Evolutionary conservation across 208 protist species (phyloP), one percentile per base, ranked within the genome.

Genomic region (Tetramitus jugosus): DNA sequence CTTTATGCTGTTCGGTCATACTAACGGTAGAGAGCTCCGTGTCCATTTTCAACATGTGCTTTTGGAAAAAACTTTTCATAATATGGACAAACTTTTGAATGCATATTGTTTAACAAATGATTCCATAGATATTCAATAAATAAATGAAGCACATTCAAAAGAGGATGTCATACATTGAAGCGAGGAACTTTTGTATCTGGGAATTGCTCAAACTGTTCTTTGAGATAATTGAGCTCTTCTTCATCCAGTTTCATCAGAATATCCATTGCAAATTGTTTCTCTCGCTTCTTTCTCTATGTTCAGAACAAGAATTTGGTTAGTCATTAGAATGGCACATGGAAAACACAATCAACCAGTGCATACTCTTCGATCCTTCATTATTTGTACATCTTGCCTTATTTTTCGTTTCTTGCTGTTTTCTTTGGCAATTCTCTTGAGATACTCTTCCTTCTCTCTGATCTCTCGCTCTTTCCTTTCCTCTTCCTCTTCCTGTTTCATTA

Each of bases 231-330:
- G 6, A 29, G 10, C 49, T 40, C 7, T 33, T 71, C 65, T 1
- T 71, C 40, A 33, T 71, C 35, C 39, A 71, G 31, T 13, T 13
- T 20, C 39, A 71, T 20, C n/a, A 71, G 26, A 49, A 71, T 37
- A 49, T 71, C 49, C 65, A 71, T 71, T 17, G 65, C 65, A n/a
- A 71, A 26, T 49, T 37, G 26, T 31, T 49, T 71, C 33, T 71
- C 65, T 49, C 14, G 20, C 49, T 26, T 26, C 49, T 26, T 56
- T 56, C 10, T 26, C 14, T 56, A 26, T 26, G 14, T 26, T 56
- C 10, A 26, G 10, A 26, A 56, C 20, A 56, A 56, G 20, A 26
- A 26, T 56, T 56, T 26, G 14, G 14, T 20, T 20, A 26, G 10
- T 10, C 20, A 26, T 56, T 56, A 26, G 10, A 26, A 10, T 56